phyloP scores from a whole-genome alignment of 495 filamentous ascomycete species.

The Terfezia claveryi region DNA sequence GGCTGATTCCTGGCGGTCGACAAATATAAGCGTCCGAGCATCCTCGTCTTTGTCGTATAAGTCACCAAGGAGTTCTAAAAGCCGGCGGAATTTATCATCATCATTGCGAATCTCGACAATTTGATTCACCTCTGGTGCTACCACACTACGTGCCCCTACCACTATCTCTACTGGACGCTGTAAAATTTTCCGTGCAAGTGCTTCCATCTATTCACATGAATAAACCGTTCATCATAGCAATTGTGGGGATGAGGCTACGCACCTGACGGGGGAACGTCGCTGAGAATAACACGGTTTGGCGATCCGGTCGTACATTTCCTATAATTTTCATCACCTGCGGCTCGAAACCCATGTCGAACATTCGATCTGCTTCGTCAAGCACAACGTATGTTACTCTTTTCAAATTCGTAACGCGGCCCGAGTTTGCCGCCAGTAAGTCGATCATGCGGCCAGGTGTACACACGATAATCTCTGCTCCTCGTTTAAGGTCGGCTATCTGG shows the following conservation, averaged over 20 bases:
- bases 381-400: conserved; percentile 78
- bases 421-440: conserved; percentile 80
- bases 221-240: background rate
- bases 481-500: conserved; percentile 88
- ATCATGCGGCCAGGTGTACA: conserved; percentile 95
- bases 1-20: conserved; percentile 87
- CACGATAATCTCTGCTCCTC: conserved; percentile 84
- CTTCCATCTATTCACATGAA: conserved; percentile 48
- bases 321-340: conserved; percentile 96
- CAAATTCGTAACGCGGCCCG: conserved; percentile 77
- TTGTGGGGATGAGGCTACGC: conserved; percentile 1
- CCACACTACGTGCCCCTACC: conserved; percentile 76
- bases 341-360: conserved; percentile 99
- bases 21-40: conserved; percentile 73
- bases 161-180: conserved; percentile 72
- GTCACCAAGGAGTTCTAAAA: conserved; percentile 71
- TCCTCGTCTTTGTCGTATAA: conserved; percentile 76
- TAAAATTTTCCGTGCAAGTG: conserved; percentile 69
- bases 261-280: conserved; percentile 63
- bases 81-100: conserved; percentile 60
- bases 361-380: conserved; percentile 90
- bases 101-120: conserved; percentile 74
- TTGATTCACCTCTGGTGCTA: conserved; percentile 86
- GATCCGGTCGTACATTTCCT: conserved; percentile 67
- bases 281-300: conserved; percentile 87